Evolutionary conservation across 441 rosid genomes (phyloP).

Genomic region (Mallotus repandus): DNA sequence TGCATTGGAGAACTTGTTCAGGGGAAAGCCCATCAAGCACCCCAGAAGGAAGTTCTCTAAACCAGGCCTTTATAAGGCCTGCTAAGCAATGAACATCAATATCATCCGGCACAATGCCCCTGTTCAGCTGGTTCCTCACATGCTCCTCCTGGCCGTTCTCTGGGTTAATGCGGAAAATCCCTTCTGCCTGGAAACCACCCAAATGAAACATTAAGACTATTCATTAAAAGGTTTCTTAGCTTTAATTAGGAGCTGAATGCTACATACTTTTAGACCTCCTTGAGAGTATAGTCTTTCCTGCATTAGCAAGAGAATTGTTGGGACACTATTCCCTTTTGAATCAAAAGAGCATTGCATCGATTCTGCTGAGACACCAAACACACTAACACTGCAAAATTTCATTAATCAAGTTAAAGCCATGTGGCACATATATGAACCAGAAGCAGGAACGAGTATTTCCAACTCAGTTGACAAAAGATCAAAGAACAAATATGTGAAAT

Average conservation of each 20-base stretch:
- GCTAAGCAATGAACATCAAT: slow-evolving; percentile 82
- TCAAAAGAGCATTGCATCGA: slow-evolving; percentile 87
- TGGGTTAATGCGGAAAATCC: slow-evolving; percentile 77
- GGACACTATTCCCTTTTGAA: slow-evolving; percentile 74
- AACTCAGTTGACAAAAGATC: not conserved
- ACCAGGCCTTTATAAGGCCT: slow-evolving; percentile 93
- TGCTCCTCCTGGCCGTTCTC: slow-evolving; percentile 82
- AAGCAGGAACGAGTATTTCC: not conserved
- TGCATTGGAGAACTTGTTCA: slow-evolving; percentile 81
- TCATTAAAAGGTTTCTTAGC: not conserved
- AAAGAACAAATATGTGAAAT: not conserved
- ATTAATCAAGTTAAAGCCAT: slow-evolving; percentile 16
- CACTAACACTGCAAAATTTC: slow-evolving; percentile 55
- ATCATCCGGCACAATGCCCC: slow-evolving; percentile 63
- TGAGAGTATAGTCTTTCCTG: slow-evolving; percentile 65
- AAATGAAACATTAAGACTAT: slow-evolving; percentile 10
- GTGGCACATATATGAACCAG: not conserved
- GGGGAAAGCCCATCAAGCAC: slow-evolving; percentile 79
- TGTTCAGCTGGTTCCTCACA: slow-evolving; percentile 73
- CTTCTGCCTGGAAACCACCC: slow-evolving; percentile 55
- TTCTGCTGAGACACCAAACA: slow-evolving; percentile 90
- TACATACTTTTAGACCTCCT: slow-evolving; percentile 77
- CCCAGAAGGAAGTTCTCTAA: slow-evolving; percentile 78
- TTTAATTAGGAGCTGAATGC: not conserved
- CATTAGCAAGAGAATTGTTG: slow-evolving; percentile 78